Evolutionary conservation across 2,329 filamentous ascomycete species (phyloP).

Genomic region (Neopestalotiopsis rosae): DNA sequence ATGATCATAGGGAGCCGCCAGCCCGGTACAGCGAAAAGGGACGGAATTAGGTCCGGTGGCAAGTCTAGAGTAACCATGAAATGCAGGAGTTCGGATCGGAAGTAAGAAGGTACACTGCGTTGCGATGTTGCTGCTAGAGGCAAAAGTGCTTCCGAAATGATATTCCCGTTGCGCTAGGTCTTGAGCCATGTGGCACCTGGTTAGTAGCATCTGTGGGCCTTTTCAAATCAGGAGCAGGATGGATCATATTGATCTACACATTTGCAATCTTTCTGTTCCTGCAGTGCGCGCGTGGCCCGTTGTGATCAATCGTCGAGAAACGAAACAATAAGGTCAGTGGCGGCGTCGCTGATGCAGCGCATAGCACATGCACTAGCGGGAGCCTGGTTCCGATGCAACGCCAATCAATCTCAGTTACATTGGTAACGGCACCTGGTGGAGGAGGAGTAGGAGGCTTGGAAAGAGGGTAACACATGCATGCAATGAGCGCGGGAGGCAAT

Average conservation of each 20-base stretch:
- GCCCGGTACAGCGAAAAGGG: neutral
- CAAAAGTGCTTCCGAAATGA: neutral
- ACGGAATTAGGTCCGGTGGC: neutral
- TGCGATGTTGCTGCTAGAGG: neutral
- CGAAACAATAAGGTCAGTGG: neutral
- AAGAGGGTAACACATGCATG: no score
- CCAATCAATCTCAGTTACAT: neutral
- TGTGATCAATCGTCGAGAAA: neutral
- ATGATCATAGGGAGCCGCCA: neutral
- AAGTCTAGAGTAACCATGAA: neutral
- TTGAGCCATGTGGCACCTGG: neutral
- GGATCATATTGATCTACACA: neutral
- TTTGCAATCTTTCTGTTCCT: neutral
- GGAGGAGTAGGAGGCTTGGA: no score
- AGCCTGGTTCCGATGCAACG: constrained; percentile 4
- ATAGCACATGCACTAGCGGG: constrained; percentile 11
- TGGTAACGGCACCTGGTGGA: no score
- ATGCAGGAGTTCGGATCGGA: neutral
- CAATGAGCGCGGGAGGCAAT: no score
- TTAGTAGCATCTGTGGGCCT: neutral
- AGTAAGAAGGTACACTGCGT: neutral
- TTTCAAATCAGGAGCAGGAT: neutral
- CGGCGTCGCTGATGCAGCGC: neutral
- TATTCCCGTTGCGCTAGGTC: neutral
- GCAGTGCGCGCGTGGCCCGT: neutral